Base-by-base conservation (phyloP, 2,329 filamentous ascomycete species). In the Alternaria ventricosa region DNA sequence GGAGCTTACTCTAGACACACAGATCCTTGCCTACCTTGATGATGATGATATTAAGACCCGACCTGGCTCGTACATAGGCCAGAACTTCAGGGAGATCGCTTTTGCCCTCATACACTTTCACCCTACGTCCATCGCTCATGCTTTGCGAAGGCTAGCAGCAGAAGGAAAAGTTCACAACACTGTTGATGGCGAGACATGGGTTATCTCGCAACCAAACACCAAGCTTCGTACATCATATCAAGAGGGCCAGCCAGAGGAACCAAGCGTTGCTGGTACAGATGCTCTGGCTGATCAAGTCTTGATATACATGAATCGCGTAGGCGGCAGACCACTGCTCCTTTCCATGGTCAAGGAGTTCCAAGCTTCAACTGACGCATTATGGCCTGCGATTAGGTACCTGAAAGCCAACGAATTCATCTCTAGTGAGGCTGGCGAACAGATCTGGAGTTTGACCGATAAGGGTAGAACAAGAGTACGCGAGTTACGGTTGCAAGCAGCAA, bases 31-130 rank as follows among this genome's bases (percentile, higher is more conserved):
- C 0, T 51, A 71, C 47, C 58, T 74, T 10, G 62, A 22, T 2
- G 9, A 62, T 2, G 9, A 62, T 20, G 70, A 72, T 15, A 27
- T 69, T 1, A 67, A 60, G 11, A 56, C 60, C 4, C 59, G 70
- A 15, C 60, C 61, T 15, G 69, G 67, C 1, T 72, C 71, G 2
- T 71, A 74, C 22, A 67, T 71, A 25, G 71, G 71, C 12, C 57
- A 69, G 27, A 27, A 46, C 1, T 47, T 44, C 5, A 43, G 55
- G 1, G 44, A 58, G 6, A 68, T 74, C 11, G 66, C 68, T 8
- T 47, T 47, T 7, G 59, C 51, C 11, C 25, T 73, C 3, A 22
- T 45, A 55, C 57, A 1, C 6, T 36, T 7, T 30, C 18, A 5
- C 15, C 7, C 1, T 36, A 36, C 6, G 2, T 56, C 61, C 5